Evolutionary conservation across 2,329 filamentous ascomycete genomes (phyloP), one percentile per base, ranked within the genome.

Genomic region (Gliomastix tumulicola): DNA sequence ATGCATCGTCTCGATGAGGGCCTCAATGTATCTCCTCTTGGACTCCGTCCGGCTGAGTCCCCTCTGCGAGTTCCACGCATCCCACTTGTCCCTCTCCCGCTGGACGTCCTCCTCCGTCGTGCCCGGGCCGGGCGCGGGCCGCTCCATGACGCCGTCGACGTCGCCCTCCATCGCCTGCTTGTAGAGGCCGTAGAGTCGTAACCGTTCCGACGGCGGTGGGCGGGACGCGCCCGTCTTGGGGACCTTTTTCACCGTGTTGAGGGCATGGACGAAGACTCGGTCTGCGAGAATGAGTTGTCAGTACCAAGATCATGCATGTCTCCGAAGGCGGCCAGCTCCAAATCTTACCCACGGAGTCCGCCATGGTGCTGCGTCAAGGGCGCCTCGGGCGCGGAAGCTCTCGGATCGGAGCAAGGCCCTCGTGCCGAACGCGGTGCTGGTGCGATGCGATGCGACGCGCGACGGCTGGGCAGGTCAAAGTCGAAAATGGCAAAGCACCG

Each of bases 121-220:
- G 41, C 68, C 66, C 8, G 66, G 63, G 16, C 63, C 66, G 34
- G 59, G 50, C 30, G 66, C 68, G 27, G 92, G 90, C 32, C 88
- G 77, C 51, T 90, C 82, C 83, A 96, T 94, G 34, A 97, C 88
- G 34, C 87, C 86, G 48, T 92, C 85, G 22, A 97, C 89, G 61
- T 98, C 88, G 34, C 92, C 92, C 68, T 98, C 89, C 92, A 97
- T 97, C 44, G 88, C 88, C 63, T 98, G 92, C 59, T 98, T 98
- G 69, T 98, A 98, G 47, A 98, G 74, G 45, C 92, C 92, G 82
- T 98, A 98, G 43, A 98, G 83, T 40, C 85, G 84, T 49, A 98
- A 72, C 40, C 92, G 83, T 54, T 94, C 89, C 42, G 75, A 69
- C 3, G 88, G 78, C 33, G 92, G 92, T 32, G 92, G 92, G 44